Conservation (phyloP, 176 grass and related monocot genomes). For the Triticum turgidum region DNA sequence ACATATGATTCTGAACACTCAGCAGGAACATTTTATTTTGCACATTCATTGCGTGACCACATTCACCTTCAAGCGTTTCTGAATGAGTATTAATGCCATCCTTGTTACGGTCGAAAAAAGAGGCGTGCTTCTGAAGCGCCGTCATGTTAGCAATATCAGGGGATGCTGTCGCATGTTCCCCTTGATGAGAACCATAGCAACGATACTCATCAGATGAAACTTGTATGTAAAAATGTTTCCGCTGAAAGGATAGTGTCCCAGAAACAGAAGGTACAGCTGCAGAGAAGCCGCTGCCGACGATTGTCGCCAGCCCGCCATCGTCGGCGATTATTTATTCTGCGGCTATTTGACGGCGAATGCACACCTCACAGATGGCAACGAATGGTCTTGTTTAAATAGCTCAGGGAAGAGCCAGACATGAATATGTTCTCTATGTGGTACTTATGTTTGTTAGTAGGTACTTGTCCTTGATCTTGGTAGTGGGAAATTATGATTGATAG, state of each 20-base stretch:
- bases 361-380: background rate
- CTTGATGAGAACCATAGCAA: background rate
- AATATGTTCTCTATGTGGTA: background rate
- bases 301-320: too few species aligned
- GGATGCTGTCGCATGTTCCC: background rate
- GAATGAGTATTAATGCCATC: constrained; percentile 57
- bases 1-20: background rate
- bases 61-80: constrained; percentile 58
- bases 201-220: too few species aligned
- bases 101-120: constrained; percentile 65
- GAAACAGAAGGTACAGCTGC: too few species aligned
- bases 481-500: constrained; percentile 17
- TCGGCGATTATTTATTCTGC: too few species aligned
- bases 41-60: background rate
- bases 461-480: background rate
- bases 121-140: constrained; percentile 57
- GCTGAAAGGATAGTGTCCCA: too few species aligned
- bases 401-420: background rate
- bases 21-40: background rate
- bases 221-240: too few species aligned
- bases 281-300: too few species aligned
- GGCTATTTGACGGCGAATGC: background rate
- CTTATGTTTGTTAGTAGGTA: background rate
- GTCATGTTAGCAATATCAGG: constrained; percentile 40
- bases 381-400: background rate